phyloP scores from a whole-genome alignment of 345 rosid species.

The Combretum micranthum region DNA sequence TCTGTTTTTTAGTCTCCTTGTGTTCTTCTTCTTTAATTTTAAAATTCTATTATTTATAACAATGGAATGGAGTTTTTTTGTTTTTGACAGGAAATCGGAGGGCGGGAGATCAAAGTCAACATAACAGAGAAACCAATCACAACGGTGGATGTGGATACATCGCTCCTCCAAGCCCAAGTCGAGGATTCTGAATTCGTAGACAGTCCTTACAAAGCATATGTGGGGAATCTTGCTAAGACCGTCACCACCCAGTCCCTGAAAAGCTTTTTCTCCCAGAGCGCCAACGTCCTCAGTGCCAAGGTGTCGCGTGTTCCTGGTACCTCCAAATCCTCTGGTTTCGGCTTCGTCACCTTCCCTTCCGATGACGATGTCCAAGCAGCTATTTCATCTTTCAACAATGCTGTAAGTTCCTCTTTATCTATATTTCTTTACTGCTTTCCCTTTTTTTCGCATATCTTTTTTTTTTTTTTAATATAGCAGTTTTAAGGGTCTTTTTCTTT shows the following conservation, averaged over 20 bases:
- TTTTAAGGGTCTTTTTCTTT: neutral
- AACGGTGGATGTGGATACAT: conserved; percentile 40
- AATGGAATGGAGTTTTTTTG: no score
- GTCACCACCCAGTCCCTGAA: conserved; percentile 58
- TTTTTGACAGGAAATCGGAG: conserved; percentile 54
- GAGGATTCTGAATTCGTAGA: conserved; percentile 71
- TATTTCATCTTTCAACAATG: conserved; percentile 56
- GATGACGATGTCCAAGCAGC: conserved; percentile 76
- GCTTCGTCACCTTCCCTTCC: conserved; percentile 78
- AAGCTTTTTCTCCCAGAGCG: conserved; percentile 62
- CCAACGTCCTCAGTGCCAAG: conserved; percentile 70
- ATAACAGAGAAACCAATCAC: conserved; percentile 66
- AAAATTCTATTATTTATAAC: no score
- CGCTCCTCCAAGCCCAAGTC: conserved; percentile 46
- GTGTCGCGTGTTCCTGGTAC: conserved; percentile 78
- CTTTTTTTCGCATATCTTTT: neutral
- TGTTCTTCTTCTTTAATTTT: no score
- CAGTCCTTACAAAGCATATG: conserved; percentile 68
- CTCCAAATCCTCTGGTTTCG: conserved; percentile 77
- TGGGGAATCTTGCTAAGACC: conserved; percentile 85
- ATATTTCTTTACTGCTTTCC: neutral
- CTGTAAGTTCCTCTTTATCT: conserved; percentile 41
- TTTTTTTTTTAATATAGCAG: neutral
- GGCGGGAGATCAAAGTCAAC: conserved; percentile 81
- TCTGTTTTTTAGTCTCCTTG: no score